A percentile compares a stretch with the other conserved stretches of the same genome.
Conservation (phyloP, 2,329 filamentous ascomycete species). For the Eutypella sp. region DNA sequence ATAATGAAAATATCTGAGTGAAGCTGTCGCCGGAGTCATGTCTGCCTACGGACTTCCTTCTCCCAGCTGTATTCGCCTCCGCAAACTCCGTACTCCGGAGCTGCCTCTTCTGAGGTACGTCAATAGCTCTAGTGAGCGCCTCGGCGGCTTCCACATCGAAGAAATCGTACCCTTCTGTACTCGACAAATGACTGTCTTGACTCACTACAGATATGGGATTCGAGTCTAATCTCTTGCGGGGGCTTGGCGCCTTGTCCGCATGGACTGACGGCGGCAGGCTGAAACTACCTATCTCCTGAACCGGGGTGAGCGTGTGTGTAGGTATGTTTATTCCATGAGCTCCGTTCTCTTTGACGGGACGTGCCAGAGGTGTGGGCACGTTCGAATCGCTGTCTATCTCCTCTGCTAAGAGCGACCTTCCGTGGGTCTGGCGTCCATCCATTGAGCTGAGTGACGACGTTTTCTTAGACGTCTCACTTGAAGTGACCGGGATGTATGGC, state of each 20-base stretch:
- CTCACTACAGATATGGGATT: conserved; percentile 46
- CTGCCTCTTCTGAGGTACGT: conserved; percentile 43
- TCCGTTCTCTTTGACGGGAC: conserved; percentile 38
- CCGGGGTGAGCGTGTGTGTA: conserved; percentile 39
- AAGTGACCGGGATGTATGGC: conserved; percentile 10
- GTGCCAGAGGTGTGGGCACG: conserved; percentile 53
- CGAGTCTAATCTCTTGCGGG: conserved; percentile 44
- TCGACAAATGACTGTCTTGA: conserved; percentile 46
- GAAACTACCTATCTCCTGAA: conserved; percentile 47
- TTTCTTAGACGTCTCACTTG: conserved; percentile 21
- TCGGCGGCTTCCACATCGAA: conserved; percentile 51
- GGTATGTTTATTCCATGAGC: conserved; percentile 24
- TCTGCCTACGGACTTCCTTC: conserved; percentile 28
- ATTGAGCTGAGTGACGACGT: conserved; percentile 26
- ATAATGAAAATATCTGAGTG: conserved; percentile 54
- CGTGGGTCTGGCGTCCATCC: conserved; percentile 25
- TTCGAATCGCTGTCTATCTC: conserved; percentile 61
- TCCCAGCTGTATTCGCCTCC: conserved; percentile 27
- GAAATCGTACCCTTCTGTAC: conserved; percentile 61
- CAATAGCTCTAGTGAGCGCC: conserved; percentile 43
- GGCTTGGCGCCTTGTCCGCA: conserved; percentile 26
- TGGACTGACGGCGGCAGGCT: conserved; percentile 44
- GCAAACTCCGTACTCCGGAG: conserved; percentile 31
- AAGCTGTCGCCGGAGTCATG: conserved; percentile 58
- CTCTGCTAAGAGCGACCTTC: conserved; percentile 45